phyloP scores from a whole-genome alignment of 306 rosid species.

The Rosa chinensis region DNA sequence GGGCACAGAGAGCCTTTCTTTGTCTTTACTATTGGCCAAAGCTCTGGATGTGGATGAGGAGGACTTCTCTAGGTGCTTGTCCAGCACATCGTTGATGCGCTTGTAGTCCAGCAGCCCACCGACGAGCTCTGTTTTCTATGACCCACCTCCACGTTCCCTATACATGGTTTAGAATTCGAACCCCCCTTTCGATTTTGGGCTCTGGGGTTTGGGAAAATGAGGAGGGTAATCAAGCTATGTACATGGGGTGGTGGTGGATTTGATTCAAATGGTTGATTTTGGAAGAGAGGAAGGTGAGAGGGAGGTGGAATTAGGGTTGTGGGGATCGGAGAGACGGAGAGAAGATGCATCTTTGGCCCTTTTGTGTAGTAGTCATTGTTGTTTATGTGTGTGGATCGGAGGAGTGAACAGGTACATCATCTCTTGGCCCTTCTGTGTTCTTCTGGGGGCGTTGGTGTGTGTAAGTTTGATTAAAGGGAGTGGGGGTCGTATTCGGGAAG shows the following conservation, averaged over 20 bases:
- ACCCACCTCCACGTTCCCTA: slow-evolving; percentile 57
- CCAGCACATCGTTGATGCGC: slow-evolving; percentile 70
- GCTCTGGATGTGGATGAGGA: slow-evolving; percentile 57
- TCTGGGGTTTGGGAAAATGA: not conserved
- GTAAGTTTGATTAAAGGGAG: no score
- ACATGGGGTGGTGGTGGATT: slow-evolving; percentile 1
- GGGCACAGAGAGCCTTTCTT: slow-evolving; percentile 48
- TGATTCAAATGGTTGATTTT: not conserved
- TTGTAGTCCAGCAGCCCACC: slow-evolving; percentile 56
- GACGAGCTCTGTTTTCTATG: slow-evolving; percentile 52
- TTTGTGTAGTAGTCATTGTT: no score
- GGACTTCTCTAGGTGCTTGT: slow-evolving; percentile 63
- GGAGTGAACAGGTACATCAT: no score
- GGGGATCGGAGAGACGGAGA: not conserved
- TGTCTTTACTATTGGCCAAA: slow-evolving; percentile 41
- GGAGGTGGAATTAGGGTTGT: not conserved
- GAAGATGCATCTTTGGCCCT: no score
- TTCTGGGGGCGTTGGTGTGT: no score
- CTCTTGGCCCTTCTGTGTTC: no score
- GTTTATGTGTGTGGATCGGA: no score
- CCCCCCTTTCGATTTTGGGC: not conserved
- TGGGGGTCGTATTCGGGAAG: no score
- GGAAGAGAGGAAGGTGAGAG: not conserved
- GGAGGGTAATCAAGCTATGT: slow-evolving; percentile 4
- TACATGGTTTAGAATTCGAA: slow-evolving; percentile 35